Evolutionary conservation across 2,329 filamentous ascomycete species (phyloP), one percentile per base, ranked within the genome.

Genomic region (Penicillium sp.): DNA sequence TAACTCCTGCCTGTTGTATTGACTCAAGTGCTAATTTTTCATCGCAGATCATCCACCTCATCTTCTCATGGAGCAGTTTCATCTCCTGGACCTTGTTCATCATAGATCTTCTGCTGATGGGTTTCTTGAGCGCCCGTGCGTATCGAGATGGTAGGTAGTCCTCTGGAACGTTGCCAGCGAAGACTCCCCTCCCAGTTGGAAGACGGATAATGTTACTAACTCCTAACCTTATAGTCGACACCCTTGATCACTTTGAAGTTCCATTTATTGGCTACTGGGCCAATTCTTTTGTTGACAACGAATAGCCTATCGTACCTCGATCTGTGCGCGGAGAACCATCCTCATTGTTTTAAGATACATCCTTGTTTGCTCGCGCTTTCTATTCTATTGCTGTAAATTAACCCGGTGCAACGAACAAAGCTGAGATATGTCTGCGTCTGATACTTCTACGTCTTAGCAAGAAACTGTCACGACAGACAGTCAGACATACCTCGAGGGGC

Each of bases 221-320:
- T 34, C 35, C 7, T 9, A 4, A 5, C 2, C 42, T 46, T 47
- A 3, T 28, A 84, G 81, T 83, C 44, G 81, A 84, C 53, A 82
- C 77, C 1, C 72, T 84, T 43, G 73, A 78, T 47, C 73, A 91
- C 65, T 94, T 84, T 53, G 90, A 97, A 68, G 78, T 96, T 2
- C 91, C 91, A 0, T 82, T 95, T 62, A 85, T 97, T 62, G 93
- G 93, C 4, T 77, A 77, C 37, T 73, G 96, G 58, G 93, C 93
- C 38, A 95, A 85, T 69, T 86, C 86, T 26, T 91, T 96, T 64
- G 78, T 97, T 48, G 91, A 96, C 62, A 88, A 95, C 64, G 93
- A 96, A 67, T 85, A 63, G 70, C 27, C 24, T 28, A 18, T 29
- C 37, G 11, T 28, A 6, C 25, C 27, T 18, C 53, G 50, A 45